Conservation (phyloP, 768 basidiomycete species). For the Vararia minispora region DNA sequence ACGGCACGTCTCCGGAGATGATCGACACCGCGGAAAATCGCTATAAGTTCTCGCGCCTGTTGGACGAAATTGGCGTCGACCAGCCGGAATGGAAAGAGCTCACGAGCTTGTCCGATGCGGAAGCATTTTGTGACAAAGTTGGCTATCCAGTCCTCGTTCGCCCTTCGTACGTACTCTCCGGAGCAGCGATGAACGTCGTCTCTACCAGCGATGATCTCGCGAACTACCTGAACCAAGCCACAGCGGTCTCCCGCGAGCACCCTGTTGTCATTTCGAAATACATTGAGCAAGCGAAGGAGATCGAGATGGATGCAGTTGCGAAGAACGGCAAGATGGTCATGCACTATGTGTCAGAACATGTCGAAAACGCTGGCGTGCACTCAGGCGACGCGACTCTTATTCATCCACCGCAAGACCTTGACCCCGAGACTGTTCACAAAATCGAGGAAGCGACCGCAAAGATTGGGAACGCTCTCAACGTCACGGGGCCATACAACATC, state of each 20-base stretch:
- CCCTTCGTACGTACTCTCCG: conserved; percentile 98
- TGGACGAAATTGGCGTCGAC: conserved; percentile 98
- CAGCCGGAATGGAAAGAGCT: conserved; percentile 97
- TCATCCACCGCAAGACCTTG: conserved; percentile 95
- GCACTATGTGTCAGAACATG: conserved; percentile 99
- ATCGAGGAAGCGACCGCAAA: conserved; percentile 97
- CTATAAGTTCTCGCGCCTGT: conserved; percentile 96
- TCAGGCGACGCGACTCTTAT: conserved; percentile 98
- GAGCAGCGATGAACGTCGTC: conserved; percentile 99
- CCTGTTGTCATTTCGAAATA: conserved; percentile 99
- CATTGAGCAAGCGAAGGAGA: conserved; percentile 99
- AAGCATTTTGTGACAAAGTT: conserved; percentile 83
- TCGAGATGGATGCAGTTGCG: conserved; percentile 99
- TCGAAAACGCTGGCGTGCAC: conserved; percentile 98
- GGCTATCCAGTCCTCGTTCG: conserved; percentile 94
- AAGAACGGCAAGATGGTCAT: conserved; percentile 97
- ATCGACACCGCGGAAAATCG: conserved; percentile 99
- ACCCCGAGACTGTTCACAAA: conserved; percentile 90
- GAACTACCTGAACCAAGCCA: conserved; percentile 89
- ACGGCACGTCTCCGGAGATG: conserved; percentile 98
- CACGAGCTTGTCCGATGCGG: conserved; percentile 80
- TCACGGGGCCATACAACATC: conserved; percentile 98
- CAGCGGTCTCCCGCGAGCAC: conserved; percentile 91
- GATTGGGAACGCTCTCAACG: conserved; percentile 95
- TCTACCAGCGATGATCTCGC: conserved; percentile 85